Percentiles rank a stretch among this genome's conserved stretches.
Conservation (phyloP, 2,329 filamentous ascomycete genomes). For the Rugonectria rugulosa region DNA sequence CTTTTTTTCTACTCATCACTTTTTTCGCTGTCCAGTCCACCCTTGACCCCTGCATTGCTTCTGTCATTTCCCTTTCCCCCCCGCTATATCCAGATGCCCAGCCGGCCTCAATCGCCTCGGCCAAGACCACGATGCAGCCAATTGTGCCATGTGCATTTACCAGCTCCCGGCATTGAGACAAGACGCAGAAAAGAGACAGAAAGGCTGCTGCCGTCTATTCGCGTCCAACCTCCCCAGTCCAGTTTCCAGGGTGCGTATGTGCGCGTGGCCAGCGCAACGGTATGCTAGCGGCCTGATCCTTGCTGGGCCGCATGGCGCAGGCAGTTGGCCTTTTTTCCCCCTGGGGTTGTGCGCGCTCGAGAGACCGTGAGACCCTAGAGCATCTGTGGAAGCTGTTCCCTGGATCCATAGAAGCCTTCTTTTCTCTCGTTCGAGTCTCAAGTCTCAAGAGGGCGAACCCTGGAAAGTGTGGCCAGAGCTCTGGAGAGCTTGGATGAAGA, state of each 20-base stretch:
- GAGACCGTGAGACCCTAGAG: constrained; percentile 11
- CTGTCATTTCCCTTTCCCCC: too few species aligned
- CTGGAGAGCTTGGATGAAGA: constrained; percentile 7
- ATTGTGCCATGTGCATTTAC: constrained; percentile 18
- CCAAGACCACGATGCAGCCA: constrained; percentile 13
- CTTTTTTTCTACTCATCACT: too few species aligned
- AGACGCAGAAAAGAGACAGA: neutral
- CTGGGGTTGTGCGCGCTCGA: constrained; percentile 27
- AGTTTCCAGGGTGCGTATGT: constrained; percentile 19
- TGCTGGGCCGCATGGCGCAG: constrained; percentile 33
- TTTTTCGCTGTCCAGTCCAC: constrained; percentile 6
- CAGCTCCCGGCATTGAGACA: constrained; percentile 4
- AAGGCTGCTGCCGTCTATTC: too few species aligned
- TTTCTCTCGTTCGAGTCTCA: too few species aligned
- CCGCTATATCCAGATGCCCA: too few species aligned
- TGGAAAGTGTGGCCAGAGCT: constrained; percentile 5
- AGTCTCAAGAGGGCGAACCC: neutral
- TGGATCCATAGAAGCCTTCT: constrained; percentile 5
- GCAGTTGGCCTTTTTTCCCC: constrained; percentile 19
- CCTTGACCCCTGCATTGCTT: too few species aligned
- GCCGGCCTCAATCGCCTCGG: too few species aligned
- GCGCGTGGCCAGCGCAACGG: constrained; percentile 30
- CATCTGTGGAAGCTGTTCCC: constrained; percentile 8
- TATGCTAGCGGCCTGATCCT: constrained; percentile 31
- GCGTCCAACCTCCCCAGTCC: too few species aligned